These are phyloP conservation scores for Sporothrix protearum DNA, from an alignment of 2,329 filamentous ascomycete species.

Conservation along the genomic window DNA sequence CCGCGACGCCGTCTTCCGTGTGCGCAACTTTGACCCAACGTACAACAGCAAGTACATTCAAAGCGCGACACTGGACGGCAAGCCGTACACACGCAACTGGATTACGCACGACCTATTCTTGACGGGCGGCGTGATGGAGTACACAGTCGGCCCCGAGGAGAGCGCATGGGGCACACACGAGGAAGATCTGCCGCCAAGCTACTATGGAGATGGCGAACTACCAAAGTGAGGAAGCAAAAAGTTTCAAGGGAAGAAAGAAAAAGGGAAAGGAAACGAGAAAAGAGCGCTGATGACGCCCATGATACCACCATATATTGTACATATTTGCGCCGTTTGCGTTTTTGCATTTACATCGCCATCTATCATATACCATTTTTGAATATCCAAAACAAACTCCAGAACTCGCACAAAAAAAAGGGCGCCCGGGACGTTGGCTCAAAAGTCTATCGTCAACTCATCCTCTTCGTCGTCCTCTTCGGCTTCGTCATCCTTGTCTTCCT, in stretches of 20 bases:
- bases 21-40: conserved; percentile 54
- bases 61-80: conserved; percentile 55
- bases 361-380: not conserved
- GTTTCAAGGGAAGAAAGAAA: too few relatives aligned
- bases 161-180: conserved; percentile 56
- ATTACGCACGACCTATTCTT: conserved; percentile 61
- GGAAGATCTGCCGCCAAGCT: conserved; percentile 57
- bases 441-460: not conserved
- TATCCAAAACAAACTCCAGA: not conserved
- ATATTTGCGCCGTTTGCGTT: not conserved
- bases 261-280: not conserved
- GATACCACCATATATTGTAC: conserved; percentile 8
- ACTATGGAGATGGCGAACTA: conserved; percentile 24
- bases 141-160: conserved; percentile 54
- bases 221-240: not conserved
- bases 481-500: too few relatives aligned
- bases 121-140: conserved; percentile 57
- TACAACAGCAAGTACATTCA: conserved; percentile 59
- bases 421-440: not conserved
- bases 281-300: not conserved
- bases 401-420: too few relatives aligned
- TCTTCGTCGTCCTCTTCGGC: not conserved
- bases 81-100: conserved; percentile 58
- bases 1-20: conserved; percentile 48
- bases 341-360: not conserved